Percentiles rank a stretch among this genome's conserved stretches.
Evolutionary conservation across 495 filamentous ascomycete species (phyloP).

Genomic region (Penicillium simplicissimum): DNA sequence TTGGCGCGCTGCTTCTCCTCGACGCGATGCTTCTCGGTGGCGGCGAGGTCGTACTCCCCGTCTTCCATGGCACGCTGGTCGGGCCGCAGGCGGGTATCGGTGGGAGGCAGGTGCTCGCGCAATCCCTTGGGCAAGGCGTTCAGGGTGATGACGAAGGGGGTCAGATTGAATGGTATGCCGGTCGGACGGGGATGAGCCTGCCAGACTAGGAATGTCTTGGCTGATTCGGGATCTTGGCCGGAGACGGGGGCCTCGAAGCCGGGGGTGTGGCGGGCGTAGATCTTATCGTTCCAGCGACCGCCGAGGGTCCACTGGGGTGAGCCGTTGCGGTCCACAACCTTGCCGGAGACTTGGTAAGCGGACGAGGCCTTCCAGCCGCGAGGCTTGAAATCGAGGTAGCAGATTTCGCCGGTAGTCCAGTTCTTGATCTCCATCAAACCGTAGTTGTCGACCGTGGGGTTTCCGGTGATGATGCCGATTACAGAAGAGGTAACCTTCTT

Average conservation of each 20-base stretch:
- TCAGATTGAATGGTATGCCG: conserved; percentile 94
- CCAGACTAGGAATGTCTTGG: conserved; percentile 88
- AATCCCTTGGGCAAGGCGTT: conserved; percentile 83
- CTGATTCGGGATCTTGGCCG: conserved; percentile 47
- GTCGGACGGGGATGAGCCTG: conserved; percentile 77
- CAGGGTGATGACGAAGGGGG: conserved; percentile 91
- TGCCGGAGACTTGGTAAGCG: conserved; percentile 83
- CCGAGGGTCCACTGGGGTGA: conserved; percentile 83
- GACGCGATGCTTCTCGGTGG: conserved; percentile 89
- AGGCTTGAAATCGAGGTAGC: conserved; percentile 90
- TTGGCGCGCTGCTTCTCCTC: conserved; percentile 90
- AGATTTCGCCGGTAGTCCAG: conserved; percentile 88
- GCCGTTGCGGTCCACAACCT: conserved; percentile 73
- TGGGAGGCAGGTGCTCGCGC: conserved; percentile 74
- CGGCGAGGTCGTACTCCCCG: conserved; percentile 90
- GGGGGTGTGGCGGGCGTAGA: conserved; percentile 90
- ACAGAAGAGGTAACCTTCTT: conserved; percentile 99
- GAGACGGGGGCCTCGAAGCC: conserved; percentile 80
- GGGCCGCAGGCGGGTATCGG: conserved; percentile 84
- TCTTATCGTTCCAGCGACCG: conserved; percentile 95
- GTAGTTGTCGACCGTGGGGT: conserved; percentile 97
- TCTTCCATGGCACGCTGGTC: conserved; percentile 99
- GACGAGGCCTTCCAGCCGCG: conserved; percentile 92
- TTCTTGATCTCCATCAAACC: conserved; percentile 97
- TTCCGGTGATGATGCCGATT: conserved; percentile 95